Percentiles rank a stretch among this genome's conserved stretches.
Conservation (phyloP, 2,329 filamentous ascomycete genomes). For the Aspergillus jensenii region DNA sequence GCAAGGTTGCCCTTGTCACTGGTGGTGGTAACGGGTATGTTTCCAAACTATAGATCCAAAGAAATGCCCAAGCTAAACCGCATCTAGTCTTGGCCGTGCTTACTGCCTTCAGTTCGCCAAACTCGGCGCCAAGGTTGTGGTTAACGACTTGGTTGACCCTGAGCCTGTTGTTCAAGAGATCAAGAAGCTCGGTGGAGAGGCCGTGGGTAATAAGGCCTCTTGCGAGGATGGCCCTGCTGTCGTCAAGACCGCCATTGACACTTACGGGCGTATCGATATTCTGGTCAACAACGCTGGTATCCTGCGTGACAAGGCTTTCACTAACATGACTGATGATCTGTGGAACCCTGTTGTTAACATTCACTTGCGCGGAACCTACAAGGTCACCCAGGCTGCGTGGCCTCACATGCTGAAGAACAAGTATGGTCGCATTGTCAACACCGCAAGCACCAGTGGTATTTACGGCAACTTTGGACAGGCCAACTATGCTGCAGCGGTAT, state of each 20-base stretch:
- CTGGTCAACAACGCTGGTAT: slow-evolving; percentile 98
- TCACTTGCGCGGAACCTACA: slow-evolving; percentile 92
- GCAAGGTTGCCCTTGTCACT: slow-evolving; percentile 82
- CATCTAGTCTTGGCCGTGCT: slow-evolving; percentile 73
- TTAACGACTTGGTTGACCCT: slow-evolving; percentile 94
- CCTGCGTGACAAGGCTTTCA: slow-evolving; percentile 94
- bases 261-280: slow-evolving; percentile 90
- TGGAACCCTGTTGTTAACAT: slow-evolving; percentile 94
- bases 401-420: slow-evolving; percentile 98
- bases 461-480: slow-evolving; percentile 99
- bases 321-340: slow-evolving; percentile 92
- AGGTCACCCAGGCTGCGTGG: slow-evolving; percentile 96
- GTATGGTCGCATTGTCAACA: slow-evolving; percentile 96
- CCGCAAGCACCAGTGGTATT: slow-evolving; percentile 93
- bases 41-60: background rate
- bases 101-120: slow-evolving; percentile 88
- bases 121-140: slow-evolving; percentile 79
- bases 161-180: slow-evolving; percentile 91
- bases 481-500: slow-evolving; percentile 88
- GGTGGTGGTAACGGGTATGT: slow-evolving; percentile 76
- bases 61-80: slow-evolving; percentile 22
- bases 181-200: slow-evolving; percentile 82
- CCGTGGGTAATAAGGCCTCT: slow-evolving; percentile 88
- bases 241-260: slow-evolving; percentile 89
- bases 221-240: slow-evolving; percentile 90